These are phyloP conservation scores for Angophora floribunda DNA, from an alignment of 345 rosid species.

Conservation along the genomic window DNA sequence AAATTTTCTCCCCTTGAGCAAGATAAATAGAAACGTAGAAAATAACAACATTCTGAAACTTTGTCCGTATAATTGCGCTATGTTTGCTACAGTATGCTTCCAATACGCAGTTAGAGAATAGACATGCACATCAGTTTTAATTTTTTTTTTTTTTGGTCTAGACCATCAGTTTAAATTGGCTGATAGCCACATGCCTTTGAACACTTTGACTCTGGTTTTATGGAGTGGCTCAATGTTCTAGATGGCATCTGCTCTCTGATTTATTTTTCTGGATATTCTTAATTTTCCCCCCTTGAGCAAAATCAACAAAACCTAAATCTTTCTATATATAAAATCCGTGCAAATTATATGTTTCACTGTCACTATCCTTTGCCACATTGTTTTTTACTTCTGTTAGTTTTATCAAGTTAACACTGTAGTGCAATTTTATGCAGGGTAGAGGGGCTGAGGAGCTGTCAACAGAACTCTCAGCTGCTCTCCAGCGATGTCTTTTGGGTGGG, in stretches of 20 bases:
- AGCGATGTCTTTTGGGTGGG: constrained; percentile 76
- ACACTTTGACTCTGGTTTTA: background rate
- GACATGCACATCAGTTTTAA: background rate
- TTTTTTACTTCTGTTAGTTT: background rate
- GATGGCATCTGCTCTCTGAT: background rate
- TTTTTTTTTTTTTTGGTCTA: no score
- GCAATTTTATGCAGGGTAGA: constrained; percentile 46
- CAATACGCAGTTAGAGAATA: background rate
- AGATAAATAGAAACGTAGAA: background rate
- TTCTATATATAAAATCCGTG: background rate
- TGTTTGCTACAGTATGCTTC: background rate
- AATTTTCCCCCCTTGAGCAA: background rate
- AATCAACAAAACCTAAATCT: background rate
- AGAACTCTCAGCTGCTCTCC: constrained; percentile 76
- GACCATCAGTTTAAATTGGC: background rate
- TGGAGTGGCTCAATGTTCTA: background rate
- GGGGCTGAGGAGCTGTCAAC: constrained; percentile 85
- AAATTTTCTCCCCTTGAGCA: background rate
- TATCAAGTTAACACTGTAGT: background rate
- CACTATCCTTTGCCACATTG: background rate
- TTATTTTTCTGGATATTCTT: background rate
- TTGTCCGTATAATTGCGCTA: background rate
- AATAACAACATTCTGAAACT: background rate
- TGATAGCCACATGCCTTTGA: background rate
- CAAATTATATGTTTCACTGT: background rate